Percentiles rank a stretch among this genome's conserved stretches.
These are phyloP conservation scores for Cyberlindnera mrakii DNA, from an alignment of 805 yeast species.

Conservation along the genomic window DNA sequence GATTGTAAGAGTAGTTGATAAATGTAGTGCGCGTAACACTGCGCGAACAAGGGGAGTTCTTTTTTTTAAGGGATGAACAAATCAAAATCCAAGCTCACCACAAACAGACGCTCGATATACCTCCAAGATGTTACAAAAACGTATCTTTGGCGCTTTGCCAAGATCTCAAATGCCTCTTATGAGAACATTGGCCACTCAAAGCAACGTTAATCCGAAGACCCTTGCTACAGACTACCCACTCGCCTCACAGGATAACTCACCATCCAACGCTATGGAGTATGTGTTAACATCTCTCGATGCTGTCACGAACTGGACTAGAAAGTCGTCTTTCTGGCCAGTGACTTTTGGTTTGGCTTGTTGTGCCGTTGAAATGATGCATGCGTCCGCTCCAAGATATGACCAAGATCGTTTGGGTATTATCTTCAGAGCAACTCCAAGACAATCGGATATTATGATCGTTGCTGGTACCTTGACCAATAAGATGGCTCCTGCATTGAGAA, in stretches of 20 bases:
- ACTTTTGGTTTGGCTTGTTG: constrained; percentile 91
- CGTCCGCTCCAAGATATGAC: constrained; percentile 84
- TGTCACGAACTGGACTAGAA: constrained; percentile 86
- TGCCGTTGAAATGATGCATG: constrained; percentile 95
- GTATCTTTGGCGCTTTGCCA: neutral
- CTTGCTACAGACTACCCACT: constrained; percentile 19
- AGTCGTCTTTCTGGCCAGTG: constrained; percentile 90
- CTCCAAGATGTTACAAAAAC: constrained; percentile 7
- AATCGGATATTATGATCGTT: constrained; percentile 86
- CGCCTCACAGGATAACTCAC: constrained; percentile 27
- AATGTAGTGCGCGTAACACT: too few species aligned
- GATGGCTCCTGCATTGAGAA: constrained; percentile 92
- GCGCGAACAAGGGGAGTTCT: too few species aligned
- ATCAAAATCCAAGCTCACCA: neutral
- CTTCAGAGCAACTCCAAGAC: constrained; percentile 92
- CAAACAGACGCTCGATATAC: neutral
- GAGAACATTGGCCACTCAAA: constrained; percentile 15
- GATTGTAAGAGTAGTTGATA: too few species aligned
- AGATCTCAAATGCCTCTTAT: neutral
- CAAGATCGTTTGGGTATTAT: constrained; percentile 89
- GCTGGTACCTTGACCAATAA: constrained; percentile 89
- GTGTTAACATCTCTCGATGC: constrained; percentile 78
- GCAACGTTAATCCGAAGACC: constrained; percentile 13
- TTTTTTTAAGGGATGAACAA: neutral
- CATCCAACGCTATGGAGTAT: constrained; percentile 62